A percentile compares a stretch with the other conserved stretches of the same genome.
phyloP scores from a whole-genome alignment of 768 basidiomycete genomes.

The Termitomyces sp. region DNA sequence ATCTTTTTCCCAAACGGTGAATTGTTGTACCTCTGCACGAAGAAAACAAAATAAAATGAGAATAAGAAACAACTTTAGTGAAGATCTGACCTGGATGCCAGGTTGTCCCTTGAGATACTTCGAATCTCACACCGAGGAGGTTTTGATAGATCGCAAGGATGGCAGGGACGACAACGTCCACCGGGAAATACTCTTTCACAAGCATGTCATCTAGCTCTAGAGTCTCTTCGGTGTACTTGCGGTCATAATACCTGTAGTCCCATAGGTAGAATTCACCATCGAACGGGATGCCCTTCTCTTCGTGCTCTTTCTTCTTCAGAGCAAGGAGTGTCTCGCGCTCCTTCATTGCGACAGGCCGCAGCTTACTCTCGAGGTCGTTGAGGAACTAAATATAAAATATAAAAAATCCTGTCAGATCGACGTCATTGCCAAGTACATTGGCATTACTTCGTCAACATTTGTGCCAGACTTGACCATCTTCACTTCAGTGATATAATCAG shows the following conservation, averaged over 20 bases:
- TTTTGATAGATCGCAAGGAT: conserved; percentile 84
- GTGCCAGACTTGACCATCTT: conserved; percentile 80
- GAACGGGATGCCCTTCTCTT: conserved; percentile 51
- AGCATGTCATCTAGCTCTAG: conserved; percentile 70
- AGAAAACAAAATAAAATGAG: conserved; percentile 1
- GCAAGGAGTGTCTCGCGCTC: conserved; percentile 64
- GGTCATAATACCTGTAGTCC: conserved; percentile 79
- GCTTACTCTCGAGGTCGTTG: conserved; percentile 65
- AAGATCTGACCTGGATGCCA: conserved; percentile 71
- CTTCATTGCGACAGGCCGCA: conserved; percentile 65
- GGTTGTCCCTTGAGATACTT: conserved; percentile 52
- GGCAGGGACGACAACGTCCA: conserved; percentile 73
- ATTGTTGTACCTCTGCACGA: conserved; percentile 69
- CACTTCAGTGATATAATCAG: conserved; percentile 78
- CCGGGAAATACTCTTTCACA: conserved; percentile 89
- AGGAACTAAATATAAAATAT: conserved; percentile 50
- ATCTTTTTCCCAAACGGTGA: conserved; percentile 78
- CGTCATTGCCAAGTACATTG: background rate
- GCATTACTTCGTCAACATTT: conserved; percentile 47
- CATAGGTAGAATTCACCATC: conserved; percentile 77
- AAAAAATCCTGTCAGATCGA: conserved; percentile 3
- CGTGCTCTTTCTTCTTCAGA: conserved; percentile 73
- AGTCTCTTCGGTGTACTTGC: conserved; percentile 59
- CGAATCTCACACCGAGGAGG: conserved; percentile 72
- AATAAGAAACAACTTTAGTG: background rate